These are phyloP conservation scores for Daldinia loculata DNA, from an alignment of 495 filamentous ascomycete genomes.

Conservation along the genomic window DNA sequence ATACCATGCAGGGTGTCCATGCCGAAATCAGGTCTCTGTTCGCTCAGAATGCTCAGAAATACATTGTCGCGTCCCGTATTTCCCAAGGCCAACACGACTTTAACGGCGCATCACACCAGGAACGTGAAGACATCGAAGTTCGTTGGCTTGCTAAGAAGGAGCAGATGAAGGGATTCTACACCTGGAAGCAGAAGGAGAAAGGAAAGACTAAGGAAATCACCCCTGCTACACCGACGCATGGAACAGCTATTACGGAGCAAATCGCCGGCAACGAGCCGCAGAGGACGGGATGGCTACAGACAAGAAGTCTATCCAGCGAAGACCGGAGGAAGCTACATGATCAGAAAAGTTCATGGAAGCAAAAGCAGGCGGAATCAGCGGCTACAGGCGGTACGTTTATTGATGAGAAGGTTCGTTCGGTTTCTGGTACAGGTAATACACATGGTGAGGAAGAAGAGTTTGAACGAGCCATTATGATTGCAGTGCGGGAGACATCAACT, in stretches of 20 bases:
- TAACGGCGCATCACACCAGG: constrained; percentile 54
- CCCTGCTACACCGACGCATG: constrained; percentile 21
- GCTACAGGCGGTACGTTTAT: constrained; percentile 45
- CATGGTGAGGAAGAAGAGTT: constrained; percentile 61
- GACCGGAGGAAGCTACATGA: constrained; percentile 61
- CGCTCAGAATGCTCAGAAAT: constrained; percentile 69
- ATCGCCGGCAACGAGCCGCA: constrained; percentile 35
- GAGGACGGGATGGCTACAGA: constrained; percentile 53
- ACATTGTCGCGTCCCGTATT: constrained; percentile 76
- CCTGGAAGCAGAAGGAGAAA: constrained; percentile 52
- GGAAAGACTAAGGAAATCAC: constrained; percentile 41
- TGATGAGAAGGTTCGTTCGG: constrained; percentile 34
- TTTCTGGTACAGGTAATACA: constrained; percentile 16
- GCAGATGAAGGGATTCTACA: constrained; percentile 59
- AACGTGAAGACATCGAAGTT: constrained; percentile 64
- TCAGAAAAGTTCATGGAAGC: constrained; percentile 52
- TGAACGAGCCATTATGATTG: constrained; percentile 72
- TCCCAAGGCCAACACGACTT: constrained; percentile 75
- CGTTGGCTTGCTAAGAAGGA: constrained; percentile 65
- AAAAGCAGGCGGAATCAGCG: constrained; percentile 31
- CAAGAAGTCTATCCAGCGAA: constrained; percentile 50
- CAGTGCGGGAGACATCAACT: constrained; percentile 71
- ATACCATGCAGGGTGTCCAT: constrained; percentile 78
- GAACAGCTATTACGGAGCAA: constrained; percentile 23
- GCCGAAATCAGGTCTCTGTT: constrained; percentile 73